Evolutionary conservation across 352 stramenopile species (phyloP), one percentile per base, ranked within the genome.

Genomic region (Saprolegnia parasitica): DNA sequence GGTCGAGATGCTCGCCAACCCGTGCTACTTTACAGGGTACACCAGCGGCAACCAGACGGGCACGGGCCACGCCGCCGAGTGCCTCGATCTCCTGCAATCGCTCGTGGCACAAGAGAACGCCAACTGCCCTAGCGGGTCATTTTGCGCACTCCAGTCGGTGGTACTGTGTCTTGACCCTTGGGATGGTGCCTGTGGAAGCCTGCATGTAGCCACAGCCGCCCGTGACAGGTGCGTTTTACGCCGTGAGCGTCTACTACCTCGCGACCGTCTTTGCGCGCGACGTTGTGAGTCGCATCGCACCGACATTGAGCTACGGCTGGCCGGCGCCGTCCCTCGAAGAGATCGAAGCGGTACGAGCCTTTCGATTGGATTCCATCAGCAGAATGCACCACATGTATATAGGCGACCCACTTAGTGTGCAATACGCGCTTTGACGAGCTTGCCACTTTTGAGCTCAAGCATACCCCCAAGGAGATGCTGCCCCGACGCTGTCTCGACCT

Each of bases 401-500:
- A 58, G 52, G 52, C 52, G 32, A 16, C 52, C 23, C 8, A 39
- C 15, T 15, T 58, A 8, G 23, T 58, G 8, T 58, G 52, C 52
- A 16, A 58, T 39, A 16, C 32, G 8, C 23, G 16, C 8, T 58
- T 16, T 16, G 16, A 29, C 15, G 52, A 58, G 8, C 52, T 58
- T 16, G 32, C 52, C 8, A 29, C 8, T 16, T 15, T 39, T 8
- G 8, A 8, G 23, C 16, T 39, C 52, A 16, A 39, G 8, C 52
- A 58, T 16, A 58, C 52, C 8, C 52, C 52, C 32, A 8, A 16
- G 8, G 52, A 8, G 32, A 29, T 16, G 16, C 15, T 58, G 52
- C 52, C 8, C 32, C 24, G 46, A 21, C 26, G 24, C 10, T 70
- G 63, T 37, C 37, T 70, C 15, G 46, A 70, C 42, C 24, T 70